phyloP scores from a whole-genome alignment of 371 early-diverging fungal species.

The Massospora cicadina region DNA sequence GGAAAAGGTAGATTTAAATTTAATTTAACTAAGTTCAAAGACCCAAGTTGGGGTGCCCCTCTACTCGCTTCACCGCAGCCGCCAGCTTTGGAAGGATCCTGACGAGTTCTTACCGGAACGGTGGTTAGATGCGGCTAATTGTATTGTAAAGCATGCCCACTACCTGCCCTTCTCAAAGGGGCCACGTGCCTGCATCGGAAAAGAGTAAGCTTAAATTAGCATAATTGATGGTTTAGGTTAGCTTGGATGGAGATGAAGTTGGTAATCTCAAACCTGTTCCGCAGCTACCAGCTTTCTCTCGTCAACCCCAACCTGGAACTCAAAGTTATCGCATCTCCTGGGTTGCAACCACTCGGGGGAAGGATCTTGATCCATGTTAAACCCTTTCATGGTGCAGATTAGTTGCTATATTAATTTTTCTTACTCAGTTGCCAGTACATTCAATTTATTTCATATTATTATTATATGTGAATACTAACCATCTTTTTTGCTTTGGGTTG shows the following conservation, averaged over 20 bases:
- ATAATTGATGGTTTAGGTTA: background rate
- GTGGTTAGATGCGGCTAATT: background rate
- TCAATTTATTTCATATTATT: no score
- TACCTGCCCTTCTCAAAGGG: conserved; percentile 1
- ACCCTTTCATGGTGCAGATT: no score
- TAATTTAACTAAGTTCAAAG: background rate
- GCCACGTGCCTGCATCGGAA: conserved; percentile 8
- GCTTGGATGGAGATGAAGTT: background rate
- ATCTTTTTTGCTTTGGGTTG: no score
- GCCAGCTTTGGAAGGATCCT: background rate
- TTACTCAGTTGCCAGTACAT: no score
- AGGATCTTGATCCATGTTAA: no score
- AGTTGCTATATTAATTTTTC: no score
- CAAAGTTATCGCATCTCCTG: background rate
- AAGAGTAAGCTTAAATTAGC: background rate
- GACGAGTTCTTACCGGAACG: background rate
- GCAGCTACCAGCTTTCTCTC: background rate
- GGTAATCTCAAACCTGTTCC: background rate
- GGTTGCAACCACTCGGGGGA: background rate
- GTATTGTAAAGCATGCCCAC: background rate
- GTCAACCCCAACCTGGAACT: background rate
- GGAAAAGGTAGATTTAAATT: conserved; percentile 3
- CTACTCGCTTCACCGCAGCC: background rate
- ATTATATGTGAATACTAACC: no score
- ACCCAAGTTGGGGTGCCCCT: background rate